A percentile compares a stretch with the other conserved stretches of the same genome.
These are phyloP conservation scores for Daldinia vernicosa DNA, from an alignment of 495 filamentous ascomycete genomes.

Conservation along the genomic window DNA sequence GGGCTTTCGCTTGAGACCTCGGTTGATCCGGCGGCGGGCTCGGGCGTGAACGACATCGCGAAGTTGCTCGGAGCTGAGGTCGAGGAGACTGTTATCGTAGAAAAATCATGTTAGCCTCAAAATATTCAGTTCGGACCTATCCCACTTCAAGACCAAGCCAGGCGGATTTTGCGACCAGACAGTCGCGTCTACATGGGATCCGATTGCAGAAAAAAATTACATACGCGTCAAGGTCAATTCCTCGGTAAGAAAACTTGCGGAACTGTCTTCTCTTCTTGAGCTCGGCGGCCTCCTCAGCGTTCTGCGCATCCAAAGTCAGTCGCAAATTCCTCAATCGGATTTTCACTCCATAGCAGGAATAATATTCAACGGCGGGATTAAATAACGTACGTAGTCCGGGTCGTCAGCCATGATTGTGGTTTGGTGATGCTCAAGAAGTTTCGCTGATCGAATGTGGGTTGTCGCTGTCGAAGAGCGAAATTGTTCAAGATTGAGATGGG, in stretches of 20 bases:
- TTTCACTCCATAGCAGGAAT: background rate
- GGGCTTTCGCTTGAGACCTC: constrained; percentile 98
- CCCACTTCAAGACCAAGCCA: background rate
- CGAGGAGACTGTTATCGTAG: constrained; percentile 72
- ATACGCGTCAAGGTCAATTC: constrained; percentile 98
- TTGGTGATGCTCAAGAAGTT: constrained; percentile 32
- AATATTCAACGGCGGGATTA: background rate
- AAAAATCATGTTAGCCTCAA: constrained; percentile 44
- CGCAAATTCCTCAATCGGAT: constrained; percentile 11
- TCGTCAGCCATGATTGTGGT: constrained; percentile 86
- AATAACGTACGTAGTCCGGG: constrained; percentile 80
- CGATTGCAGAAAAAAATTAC: constrained; percentile 48
- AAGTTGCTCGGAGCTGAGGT: constrained; percentile 97
- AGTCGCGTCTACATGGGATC: background rate
- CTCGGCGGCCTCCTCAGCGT: constrained; percentile 96
- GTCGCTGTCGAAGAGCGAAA: constrained; percentile 38
- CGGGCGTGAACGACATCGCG: constrained; percentile 99
- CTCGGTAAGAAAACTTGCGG: constrained; percentile 99
- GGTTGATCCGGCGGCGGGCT: constrained; percentile 98
- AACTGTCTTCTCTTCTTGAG: constrained; percentile 99
- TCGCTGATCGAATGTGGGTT: constrained; percentile 32
- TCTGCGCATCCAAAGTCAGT: constrained; percentile 57
- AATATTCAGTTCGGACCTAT: constrained; percentile 26
- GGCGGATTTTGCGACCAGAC: background rate
- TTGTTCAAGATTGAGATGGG: constrained; percentile 39